phyloP scores from a whole-genome alignment of 805 yeast genomes.

The Zygotorulaspora danielsina region DNA sequence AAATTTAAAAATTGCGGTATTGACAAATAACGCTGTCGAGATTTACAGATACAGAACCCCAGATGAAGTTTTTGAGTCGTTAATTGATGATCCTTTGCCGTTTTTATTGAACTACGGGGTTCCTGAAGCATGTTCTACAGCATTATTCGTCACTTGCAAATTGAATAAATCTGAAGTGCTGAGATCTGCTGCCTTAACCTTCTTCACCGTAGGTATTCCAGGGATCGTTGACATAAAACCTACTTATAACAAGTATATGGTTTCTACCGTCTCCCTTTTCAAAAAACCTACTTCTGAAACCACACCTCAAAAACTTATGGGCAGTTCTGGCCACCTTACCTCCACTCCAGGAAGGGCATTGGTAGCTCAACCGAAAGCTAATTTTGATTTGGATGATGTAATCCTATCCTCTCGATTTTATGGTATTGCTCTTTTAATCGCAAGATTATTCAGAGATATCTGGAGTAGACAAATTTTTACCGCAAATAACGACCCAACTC shows the following conservation, averaged over 20 bases:
- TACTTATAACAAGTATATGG: conserved; percentile 34
- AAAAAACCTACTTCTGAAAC: conserved; percentile 23
- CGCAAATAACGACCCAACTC: conserved; percentile 25
- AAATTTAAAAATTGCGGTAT: conserved; percentile 70
- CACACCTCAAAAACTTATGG: conserved; percentile 19
- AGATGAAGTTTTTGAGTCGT: conserved; percentile 64
- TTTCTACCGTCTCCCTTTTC: conserved; percentile 29
- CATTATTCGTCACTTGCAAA: conserved; percentile 78
- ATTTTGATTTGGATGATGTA: conserved; percentile 60
- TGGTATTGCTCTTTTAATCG: conserved; percentile 73
- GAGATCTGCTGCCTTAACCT: conserved; percentile 42
- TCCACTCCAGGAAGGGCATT: conserved; percentile 10
- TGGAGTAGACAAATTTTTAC: conserved; percentile 74
- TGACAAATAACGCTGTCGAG: conserved; percentile 75
- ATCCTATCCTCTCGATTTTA: conserved; percentile 86
- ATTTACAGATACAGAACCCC: conserved; percentile 77
- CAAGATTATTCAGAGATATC: conserved; percentile 70
- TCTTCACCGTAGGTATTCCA: conserved; percentile 42
- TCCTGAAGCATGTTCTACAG: conserved; percentile 85
- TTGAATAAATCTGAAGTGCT: conserved; percentile 53
- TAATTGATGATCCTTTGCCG: conserved; percentile 64
- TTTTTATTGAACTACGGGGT: conserved; percentile 78
- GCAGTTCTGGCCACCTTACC: conserved; percentile 11
- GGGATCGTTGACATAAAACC: conserved; percentile 43
- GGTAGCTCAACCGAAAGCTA: conserved; percentile 21